A percentile compares a stretch with the other conserved stretches of the same genome.
phyloP scores from a whole-genome alignment of 306 rosid genomes.

The Heteromeles arbutifolia region DNA sequence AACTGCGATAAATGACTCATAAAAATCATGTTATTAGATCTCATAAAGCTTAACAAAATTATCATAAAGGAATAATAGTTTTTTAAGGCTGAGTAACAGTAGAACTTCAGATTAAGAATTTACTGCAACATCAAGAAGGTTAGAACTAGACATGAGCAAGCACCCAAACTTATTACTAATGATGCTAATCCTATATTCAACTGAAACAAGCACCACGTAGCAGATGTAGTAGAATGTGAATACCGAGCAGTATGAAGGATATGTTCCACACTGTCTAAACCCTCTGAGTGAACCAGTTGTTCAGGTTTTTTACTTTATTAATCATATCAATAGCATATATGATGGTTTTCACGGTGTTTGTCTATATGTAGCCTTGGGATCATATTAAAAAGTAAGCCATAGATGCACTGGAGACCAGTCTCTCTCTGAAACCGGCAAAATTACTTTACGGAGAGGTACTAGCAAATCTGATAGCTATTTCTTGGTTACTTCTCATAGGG shows the following conservation, averaged over 20 bases:
- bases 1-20: not conserved
- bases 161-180: not conserved
- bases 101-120: not conserved
- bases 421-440: not conserved
- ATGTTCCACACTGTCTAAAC: not conserved
- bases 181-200: not conserved
- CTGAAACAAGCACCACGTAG: not conserved
- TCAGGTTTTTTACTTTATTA: not conserved
- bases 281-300: not conserved
- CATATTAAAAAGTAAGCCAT: not conserved
- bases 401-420: not conserved
- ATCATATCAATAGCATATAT: not conserved
- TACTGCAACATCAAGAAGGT: not conserved
- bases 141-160: not conserved
- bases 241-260: not conserved
- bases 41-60: not conserved
- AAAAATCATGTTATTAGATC: not conserved
- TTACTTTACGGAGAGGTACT: not conserved
- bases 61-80: not conserved
- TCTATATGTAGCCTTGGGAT: not conserved
- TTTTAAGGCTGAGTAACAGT: not conserved
- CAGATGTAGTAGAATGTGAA: not conserved
- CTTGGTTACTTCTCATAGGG: not conserved
- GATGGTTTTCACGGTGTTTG: not conserved
- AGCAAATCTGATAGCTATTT: not conserved